Evolutionary conservation across 257 asterid species (phyloP), one percentile per base, ranked within the genome.

Genomic region (Jaltomata sinuosa): DNA sequence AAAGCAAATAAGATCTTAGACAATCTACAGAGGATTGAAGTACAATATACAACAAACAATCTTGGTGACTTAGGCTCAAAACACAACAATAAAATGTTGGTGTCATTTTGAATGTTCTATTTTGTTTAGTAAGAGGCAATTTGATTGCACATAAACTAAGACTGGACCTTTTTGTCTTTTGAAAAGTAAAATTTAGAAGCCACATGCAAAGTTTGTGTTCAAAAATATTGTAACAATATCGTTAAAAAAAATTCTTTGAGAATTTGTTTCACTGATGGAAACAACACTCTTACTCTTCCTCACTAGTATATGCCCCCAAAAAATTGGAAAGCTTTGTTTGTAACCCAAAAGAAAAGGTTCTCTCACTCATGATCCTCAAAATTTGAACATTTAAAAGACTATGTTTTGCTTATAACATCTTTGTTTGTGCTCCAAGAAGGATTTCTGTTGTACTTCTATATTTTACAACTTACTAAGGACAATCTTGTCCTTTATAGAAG

Each of bases 1-100:
- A 96, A 36, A 94, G 82, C 74, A 93, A 94, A 86, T 91, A 87
- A 59, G 95, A 88, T 2, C 61, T 6, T 91, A 85, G 87, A 92
- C 98, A 91, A 94, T 32, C 87, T 93, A 97, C 97, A 93, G 85
- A 11, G 83, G 8, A 5, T 16, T 34, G 29, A 36, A 19, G 81
- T 53, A 42, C 49, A 74, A 69, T 16, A 12, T 38, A 72, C 34
- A 72, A 72, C 34, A 72, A 40, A 62, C 69, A 62, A 62, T 62
- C 69, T 62, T 12, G 36, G 7, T 22, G 32, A 32, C 22, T 57
- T 62, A 16, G 68, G 54, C 12, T 18, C 29, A 21, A 55, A 61
- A 80, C 16, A 2, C 32, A 71, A 40, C 34, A 40, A 40, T n/a
- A 71, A 6, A 71, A 71, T 71, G 34, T 5, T 40, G 79, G 12